phyloP scores from a whole-genome alignment of 2,329 filamentous ascomycete genomes.

The Fusarium sp. region DNA sequence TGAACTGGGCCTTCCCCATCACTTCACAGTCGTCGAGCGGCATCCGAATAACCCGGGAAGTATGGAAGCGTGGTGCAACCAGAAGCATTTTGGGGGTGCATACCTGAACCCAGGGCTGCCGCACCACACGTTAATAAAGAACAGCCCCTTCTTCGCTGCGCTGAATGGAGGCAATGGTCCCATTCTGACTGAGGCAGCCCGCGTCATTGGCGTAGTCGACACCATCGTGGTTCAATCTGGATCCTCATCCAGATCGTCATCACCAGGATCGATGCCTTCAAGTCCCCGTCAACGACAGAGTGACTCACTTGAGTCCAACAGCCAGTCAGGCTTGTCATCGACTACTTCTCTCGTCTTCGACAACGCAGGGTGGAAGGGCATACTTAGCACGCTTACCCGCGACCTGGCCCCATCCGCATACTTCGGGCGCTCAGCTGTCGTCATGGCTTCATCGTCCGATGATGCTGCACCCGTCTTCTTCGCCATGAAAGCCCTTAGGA shows the following conservation, averaged over 20 bases:
- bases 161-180: conserved; percentile 68
- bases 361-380: conserved; percentile 89
- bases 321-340: conserved; percentile 59
- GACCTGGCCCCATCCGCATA: conserved; percentile 90
- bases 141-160: conserved; percentile 66
- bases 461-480: conserved; percentile 86
- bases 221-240: conserved; percentile 78
- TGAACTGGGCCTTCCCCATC: conserved; percentile 87
- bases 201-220: conserved; percentile 85
- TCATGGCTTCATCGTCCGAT: conserved; percentile 80
- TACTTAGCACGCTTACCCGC: conserved; percentile 83
- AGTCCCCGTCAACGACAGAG: conserved; percentile 60
- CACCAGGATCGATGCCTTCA: conserved; percentile 65
- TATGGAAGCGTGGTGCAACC: conserved; percentile 80
- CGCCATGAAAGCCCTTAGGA: conserved; percentile 81
- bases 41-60: conserved; percentile 75
- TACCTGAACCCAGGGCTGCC: conserved; percentile 83
- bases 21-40: conserved; percentile 82
- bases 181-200: conserved; percentile 80
- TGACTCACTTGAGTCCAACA: conserved; percentile 41
- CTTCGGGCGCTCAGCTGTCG: conserved; percentile 80
- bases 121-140: conserved; percentile 72
- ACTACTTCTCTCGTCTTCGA: conserved; percentile 78
- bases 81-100: conserved; percentile 85
- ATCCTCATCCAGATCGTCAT: conserved; percentile 60